phyloP scores from a whole-genome alignment of 2,329 filamentous ascomycete genomes.

The Aspergillus novofumigatus region DNA sequence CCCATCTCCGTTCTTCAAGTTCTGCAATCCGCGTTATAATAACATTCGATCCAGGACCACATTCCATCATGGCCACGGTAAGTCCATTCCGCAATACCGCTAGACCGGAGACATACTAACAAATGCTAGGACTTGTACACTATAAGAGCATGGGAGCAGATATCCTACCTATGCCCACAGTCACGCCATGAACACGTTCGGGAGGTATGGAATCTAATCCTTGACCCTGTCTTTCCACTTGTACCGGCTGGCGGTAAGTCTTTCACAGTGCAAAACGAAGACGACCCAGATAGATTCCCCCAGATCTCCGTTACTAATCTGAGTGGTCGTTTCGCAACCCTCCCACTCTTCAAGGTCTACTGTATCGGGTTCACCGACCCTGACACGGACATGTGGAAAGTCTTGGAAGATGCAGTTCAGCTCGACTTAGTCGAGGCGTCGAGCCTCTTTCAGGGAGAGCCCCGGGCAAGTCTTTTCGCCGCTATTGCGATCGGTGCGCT shows the following conservation, averaged over 20 bases:
- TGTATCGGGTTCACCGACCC: background rate
- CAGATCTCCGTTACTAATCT: background rate
- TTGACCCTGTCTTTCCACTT: background rate
- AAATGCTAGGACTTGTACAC: background rate
- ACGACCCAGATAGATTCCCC: background rate
- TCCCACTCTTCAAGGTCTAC: background rate
- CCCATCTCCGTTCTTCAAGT: too few relatives aligned
- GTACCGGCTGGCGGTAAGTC: background rate
- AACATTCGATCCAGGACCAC: too few relatives aligned
- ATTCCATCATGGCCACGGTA: background rate
- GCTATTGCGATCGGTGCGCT: background rate
- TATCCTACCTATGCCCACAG: background rate
- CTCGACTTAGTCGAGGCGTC: background rate
- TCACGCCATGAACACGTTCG: background rate
- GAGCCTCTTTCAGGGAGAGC: background rate
- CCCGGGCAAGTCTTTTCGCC: background rate
- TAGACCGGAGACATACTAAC: background rate
- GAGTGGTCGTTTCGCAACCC: background rate
- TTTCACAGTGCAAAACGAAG: background rate
- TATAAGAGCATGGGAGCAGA: background rate
- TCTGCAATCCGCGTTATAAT: too few relatives aligned
- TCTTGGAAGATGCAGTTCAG: background rate
- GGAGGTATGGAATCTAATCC: background rate
- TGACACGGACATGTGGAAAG: background rate
- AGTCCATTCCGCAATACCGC: background rate